A percentile compares a stretch with the other conserved stretches of the same genome.
These are phyloP conservation scores for Ophiostoma sp. DNA, from an alignment of 2,329 filamentous ascomycete species.

Conservation along the genomic window DNA sequence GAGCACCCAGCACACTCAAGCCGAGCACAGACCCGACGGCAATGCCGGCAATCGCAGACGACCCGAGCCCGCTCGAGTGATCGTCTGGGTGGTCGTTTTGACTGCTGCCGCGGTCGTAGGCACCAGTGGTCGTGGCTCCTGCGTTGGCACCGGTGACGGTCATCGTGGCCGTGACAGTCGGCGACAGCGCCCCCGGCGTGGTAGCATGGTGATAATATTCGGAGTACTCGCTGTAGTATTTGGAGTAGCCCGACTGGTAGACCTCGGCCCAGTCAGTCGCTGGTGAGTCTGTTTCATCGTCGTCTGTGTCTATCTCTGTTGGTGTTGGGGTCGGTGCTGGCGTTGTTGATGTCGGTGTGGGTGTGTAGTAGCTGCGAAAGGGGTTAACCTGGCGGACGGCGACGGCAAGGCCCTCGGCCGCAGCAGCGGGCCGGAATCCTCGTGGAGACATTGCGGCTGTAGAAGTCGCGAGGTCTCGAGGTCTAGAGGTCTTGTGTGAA, in stretches of 20 bases:
- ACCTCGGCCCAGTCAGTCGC: not conserved
- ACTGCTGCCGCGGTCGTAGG: not conserved
- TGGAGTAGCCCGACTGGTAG: slow-evolving; percentile 1
- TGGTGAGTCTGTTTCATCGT: not conserved
- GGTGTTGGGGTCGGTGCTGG: not conserved
- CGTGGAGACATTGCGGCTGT: not conserved
- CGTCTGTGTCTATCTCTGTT: not conserved
- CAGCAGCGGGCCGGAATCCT: not conserved
- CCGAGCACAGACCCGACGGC: slow-evolving; percentile 14
- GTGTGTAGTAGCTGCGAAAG: not conserved
- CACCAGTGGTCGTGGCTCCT: not conserved
- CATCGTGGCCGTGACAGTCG: not conserved
- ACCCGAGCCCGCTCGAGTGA: slow-evolving; percentile 8
- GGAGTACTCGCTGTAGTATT: not conserved
- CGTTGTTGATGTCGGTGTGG: not conserved
- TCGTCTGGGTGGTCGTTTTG: not conserved
- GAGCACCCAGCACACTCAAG: not conserved
- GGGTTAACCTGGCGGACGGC: not conserved
- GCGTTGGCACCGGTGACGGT: not conserved
- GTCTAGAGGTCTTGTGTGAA: no score
- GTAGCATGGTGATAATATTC: slow-evolving; percentile 8
- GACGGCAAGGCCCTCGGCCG: not conserved
- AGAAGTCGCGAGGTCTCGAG: not conserved
- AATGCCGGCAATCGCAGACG: slow-evolving; percentile 17
- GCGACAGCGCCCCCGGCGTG: not conserved